Evolutionary conservation across 305 asterid genomes (phyloP).

Genomic region (Solanum hybrid): DNA sequence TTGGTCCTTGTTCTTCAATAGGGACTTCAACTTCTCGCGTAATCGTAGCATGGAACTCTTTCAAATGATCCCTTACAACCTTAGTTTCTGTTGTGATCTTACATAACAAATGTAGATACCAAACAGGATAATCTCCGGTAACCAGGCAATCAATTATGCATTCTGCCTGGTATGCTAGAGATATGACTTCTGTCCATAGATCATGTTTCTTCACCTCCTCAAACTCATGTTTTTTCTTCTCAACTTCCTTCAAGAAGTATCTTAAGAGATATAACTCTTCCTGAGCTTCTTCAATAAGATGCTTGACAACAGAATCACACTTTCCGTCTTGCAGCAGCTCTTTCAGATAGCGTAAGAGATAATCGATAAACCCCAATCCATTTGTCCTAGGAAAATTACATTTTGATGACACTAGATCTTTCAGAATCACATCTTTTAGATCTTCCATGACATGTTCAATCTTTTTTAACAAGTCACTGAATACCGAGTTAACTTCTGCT

Average conservation of each 20-base stretch:
- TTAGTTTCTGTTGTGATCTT: background rate
- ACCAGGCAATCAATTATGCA: background rate
- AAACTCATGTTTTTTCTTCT: background rate
- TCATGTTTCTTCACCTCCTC: background rate
- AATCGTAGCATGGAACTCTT: background rate
- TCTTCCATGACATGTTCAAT: background rate
- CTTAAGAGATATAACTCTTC: background rate
- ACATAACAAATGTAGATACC: background rate
- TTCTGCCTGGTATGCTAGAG: background rate
- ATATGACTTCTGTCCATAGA: background rate
- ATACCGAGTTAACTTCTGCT: background rate
- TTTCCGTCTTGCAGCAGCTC: background rate
- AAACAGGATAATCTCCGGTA: background rate
- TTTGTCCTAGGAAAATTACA: background rate
- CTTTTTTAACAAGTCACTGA: background rate
- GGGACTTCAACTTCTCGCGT: background rate
- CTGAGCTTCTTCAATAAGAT: background rate
- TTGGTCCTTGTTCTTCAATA: background rate
- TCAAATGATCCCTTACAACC: background rate
- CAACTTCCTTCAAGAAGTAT: background rate
- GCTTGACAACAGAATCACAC: background rate
- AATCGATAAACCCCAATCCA: background rate
- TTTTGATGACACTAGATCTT: background rate
- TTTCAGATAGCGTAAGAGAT: background rate
- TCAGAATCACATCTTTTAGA: background rate